phyloP scores from a whole-genome alignment of 177 flowering plant genomes.

The Vitis hybrid region DNA sequence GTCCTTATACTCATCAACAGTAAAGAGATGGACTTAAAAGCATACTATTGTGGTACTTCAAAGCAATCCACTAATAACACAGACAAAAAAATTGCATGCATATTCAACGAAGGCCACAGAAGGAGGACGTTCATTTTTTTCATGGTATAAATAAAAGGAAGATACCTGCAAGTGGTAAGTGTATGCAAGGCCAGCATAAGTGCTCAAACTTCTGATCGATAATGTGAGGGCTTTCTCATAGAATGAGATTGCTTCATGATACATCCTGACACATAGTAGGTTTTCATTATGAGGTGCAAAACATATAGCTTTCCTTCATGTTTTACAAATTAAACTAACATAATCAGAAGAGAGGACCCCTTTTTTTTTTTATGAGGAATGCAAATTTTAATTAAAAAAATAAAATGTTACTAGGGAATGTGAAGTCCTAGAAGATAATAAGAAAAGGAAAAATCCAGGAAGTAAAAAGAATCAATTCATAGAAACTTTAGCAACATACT shows the following conservation, averaged over 20 bases:
- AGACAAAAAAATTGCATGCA: no score
- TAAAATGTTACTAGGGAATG: not conserved
- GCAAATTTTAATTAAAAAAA: not conserved
- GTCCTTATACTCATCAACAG: no score
- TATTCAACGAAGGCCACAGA: no score
- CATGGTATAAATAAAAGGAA: not conserved
- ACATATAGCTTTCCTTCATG: no score
- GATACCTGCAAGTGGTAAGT: conserved; percentile 90
- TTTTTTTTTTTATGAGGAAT: not conserved
- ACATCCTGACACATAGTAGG: conserved; percentile 49
- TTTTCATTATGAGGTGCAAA: not conserved
- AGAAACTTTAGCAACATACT: conserved; percentile 36
- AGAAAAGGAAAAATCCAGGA: not conserved
- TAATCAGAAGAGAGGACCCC: no score
- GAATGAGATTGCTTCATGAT: conserved; percentile 69
- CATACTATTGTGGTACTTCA: no score
- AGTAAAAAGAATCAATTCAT: not conserved
- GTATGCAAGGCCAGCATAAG: conserved; percentile 95
- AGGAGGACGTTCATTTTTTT: not conserved
- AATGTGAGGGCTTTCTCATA: conserved; percentile 91
- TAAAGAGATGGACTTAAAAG: no score
- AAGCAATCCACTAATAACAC: no score
- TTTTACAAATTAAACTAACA: no score
- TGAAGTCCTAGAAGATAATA: not conserved
- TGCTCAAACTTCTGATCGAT: conserved; percentile 85